A percentile compares a stretch with the other conserved stretches of the same genome.
These are phyloP conservation scores for Moesziomyces parantarcticus DNA, from an alignment of 1,284 basidiomycete genomes.

Conservation along the genomic window DNA sequence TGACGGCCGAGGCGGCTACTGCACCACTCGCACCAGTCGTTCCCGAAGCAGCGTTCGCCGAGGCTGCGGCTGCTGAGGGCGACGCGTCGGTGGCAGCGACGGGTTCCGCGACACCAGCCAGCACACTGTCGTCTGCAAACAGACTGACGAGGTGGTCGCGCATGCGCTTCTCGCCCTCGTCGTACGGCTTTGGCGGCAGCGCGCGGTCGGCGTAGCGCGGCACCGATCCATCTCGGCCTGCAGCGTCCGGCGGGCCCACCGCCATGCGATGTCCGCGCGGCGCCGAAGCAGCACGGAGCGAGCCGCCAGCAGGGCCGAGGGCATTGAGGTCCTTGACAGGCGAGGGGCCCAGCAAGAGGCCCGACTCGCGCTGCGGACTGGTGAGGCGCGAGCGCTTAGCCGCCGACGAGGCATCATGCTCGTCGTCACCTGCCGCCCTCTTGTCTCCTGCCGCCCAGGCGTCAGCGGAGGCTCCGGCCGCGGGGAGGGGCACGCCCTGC, in stretches of 20 bases:
- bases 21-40: neutral
- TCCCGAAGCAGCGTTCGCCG: neutral
- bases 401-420: conserved; percentile 21
- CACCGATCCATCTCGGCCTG: conserved; percentile 36
- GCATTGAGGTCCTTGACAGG: conserved; percentile 65
- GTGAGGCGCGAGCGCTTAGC: conserved; percentile 44
- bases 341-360: conserved; percentile 44
- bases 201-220: conserved; percentile 65
- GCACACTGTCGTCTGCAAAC: conserved; percentile 58
- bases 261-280: conserved; percentile 42
- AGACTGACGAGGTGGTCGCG: conserved; percentile 60
- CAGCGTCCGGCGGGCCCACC: conserved; percentile 47
- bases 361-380: conserved; percentile 29
- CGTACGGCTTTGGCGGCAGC: conserved; percentile 54
- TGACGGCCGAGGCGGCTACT: neutral
- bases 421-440: conserved; percentile 18
- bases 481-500: conserved; percentile 52
- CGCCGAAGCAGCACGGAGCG: conserved; percentile 56
- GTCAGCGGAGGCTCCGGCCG: conserved; percentile 2
- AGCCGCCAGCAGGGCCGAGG: conserved; percentile 55
- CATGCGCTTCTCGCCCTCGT: conserved; percentile 63
- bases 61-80: conserved; percentile 3
- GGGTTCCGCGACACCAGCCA: conserved; percentile 12
- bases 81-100: conserved; percentile 5
- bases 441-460: conserved; percentile 23